phyloP scores from a whole-genome alignment of 176 grass and related monocot species.

The Zoysia japonica region DNA sequence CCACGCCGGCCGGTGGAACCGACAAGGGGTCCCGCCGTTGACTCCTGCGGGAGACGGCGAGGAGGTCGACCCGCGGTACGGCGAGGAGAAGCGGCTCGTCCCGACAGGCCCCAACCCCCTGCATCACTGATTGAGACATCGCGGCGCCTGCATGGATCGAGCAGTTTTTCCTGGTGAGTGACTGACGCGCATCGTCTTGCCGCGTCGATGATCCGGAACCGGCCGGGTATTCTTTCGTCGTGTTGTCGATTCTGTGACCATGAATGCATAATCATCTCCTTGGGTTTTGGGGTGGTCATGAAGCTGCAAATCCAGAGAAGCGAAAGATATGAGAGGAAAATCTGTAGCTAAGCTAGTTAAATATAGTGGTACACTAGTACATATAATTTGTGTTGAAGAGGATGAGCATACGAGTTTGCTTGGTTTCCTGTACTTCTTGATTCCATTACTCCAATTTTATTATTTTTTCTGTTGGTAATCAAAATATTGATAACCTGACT shows the following conservation, averaged over 20 bases:
- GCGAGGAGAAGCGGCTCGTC: constrained; percentile 68
- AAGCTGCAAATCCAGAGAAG: background rate
- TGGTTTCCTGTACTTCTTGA: background rate
- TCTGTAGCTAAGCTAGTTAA: constrained; percentile 14
- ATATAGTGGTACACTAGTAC: constrained; percentile 3
- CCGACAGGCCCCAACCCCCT: constrained; percentile 78
- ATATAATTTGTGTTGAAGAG: constrained; percentile 34
- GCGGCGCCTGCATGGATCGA: background rate
- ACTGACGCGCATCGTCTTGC: background rate
- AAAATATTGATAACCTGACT: too few species aligned
- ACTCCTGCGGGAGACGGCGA: constrained; percentile 3
- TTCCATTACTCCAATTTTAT: background rate
- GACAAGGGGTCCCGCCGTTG: constrained; percentile 20
- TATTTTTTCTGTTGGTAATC: background rate
- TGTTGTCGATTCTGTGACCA: background rate
- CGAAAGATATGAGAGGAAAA: background rate
- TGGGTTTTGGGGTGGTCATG: constrained; percentile 2
- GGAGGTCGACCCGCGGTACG: constrained; percentile 60
- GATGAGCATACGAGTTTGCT: constrained; percentile 11
- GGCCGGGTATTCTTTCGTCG: constrained; percentile 22
- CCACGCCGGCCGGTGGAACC: constrained; percentile 21
- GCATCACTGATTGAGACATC: constrained; percentile 53
- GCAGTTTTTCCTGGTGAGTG: constrained; percentile 23
- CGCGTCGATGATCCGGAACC: constrained; percentile 4
- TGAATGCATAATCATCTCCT: too few species aligned